Evolutionary conservation across 2,329 filamentous ascomycete species (phyloP).

Genomic region (Xylariomycetidae sp.): DNA sequence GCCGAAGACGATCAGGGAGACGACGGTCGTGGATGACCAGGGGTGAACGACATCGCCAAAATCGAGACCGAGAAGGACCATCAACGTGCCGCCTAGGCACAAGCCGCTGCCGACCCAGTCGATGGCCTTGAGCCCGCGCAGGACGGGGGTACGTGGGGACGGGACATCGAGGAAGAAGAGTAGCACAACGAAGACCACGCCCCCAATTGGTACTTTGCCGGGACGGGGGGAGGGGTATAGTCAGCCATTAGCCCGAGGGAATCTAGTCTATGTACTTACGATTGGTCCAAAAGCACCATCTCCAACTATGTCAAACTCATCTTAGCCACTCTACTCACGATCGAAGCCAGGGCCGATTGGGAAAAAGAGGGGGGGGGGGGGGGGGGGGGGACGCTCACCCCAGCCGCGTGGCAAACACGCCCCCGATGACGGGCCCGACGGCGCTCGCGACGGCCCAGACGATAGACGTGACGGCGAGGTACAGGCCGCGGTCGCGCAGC

Average conservation of each 20-base stretch:
- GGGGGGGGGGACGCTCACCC: constrained; percentile 6
- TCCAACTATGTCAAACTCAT: constrained; percentile 53
- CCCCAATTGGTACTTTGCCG: constrained; percentile 40
- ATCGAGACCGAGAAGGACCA: constrained; percentile 67
- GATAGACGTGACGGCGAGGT: constrained; percentile 61
- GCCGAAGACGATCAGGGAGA: constrained; percentile 61
- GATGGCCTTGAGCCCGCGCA: constrained; percentile 56
- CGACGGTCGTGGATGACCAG: constrained; percentile 57
- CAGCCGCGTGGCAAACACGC: constrained; percentile 50
- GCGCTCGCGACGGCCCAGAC: constrained; percentile 63
- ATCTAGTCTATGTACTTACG: constrained; percentile 23
- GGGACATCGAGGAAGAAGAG: constrained; percentile 62
- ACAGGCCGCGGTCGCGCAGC: constrained; percentile 38
- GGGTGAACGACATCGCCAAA: constrained; percentile 61
- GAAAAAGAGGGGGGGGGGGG: background rate
- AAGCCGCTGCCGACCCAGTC: constrained; percentile 58
- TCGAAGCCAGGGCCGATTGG: too few species aligned
- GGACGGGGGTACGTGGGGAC: constrained; percentile 59
- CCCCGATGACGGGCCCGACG: constrained; percentile 63
- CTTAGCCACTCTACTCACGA: too few species aligned
- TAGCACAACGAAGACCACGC: constrained; percentile 52
- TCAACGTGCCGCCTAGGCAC: constrained; percentile 61
- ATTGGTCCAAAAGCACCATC: constrained; percentile 53
- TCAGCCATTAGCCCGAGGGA: background rate
- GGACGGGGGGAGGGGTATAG: background rate